A percentile compares a stretch with the other conserved stretches of the same genome.
Evolutionary conservation across 306 rosid species (phyloP).

Genomic region (Argentina anserina): DNA sequence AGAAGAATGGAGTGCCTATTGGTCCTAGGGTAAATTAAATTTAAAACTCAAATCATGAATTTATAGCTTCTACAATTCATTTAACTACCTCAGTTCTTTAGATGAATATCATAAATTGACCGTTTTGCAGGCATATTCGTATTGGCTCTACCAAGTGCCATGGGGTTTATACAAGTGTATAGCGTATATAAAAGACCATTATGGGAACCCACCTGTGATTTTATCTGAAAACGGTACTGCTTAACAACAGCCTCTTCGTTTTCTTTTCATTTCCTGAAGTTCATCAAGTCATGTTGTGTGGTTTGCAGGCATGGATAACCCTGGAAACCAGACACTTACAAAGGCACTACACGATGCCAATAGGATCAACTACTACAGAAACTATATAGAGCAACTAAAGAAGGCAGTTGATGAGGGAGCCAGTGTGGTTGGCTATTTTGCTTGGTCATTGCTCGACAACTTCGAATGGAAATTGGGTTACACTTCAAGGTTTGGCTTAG

Average conservation of each 20-base stretch:
- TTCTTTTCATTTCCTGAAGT: neutral
- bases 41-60: too few species aligned
- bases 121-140: slow-evolving; percentile 64
- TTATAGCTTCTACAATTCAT: neutral
- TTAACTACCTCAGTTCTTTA: neutral
- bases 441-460: too few species aligned
- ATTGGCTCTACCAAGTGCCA: slow-evolving; percentile 90
- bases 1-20: slow-evolving; percentile 69
- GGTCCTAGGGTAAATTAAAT: slow-evolving; percentile 57
- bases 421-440: slow-evolving; percentile 69
- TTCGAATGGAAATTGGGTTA: slow-evolving; percentile 92
- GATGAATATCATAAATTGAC: neutral
- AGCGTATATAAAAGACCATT: slow-evolving; percentile 62
- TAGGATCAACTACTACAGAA: slow-evolving; percentile 66
- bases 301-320: slow-evolving; percentile 76
- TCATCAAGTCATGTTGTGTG: neutral
- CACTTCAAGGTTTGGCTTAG: slow-evolving; percentile 90
- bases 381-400: slow-evolving; percentile 63
- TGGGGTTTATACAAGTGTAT: slow-evolving; percentile 89
- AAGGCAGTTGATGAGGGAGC: slow-evolving; percentile 77
- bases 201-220: slow-evolving; percentile 73
- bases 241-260: neutral
- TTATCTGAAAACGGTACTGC: slow-evolving; percentile 87
- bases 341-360: slow-evolving; percentile 64
- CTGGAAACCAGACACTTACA: slow-evolving; percentile 56